Evolutionary conservation across 2,329 filamentous ascomycete species (phyloP).

Genomic region (Aspergillus pseudonomiae): DNA sequence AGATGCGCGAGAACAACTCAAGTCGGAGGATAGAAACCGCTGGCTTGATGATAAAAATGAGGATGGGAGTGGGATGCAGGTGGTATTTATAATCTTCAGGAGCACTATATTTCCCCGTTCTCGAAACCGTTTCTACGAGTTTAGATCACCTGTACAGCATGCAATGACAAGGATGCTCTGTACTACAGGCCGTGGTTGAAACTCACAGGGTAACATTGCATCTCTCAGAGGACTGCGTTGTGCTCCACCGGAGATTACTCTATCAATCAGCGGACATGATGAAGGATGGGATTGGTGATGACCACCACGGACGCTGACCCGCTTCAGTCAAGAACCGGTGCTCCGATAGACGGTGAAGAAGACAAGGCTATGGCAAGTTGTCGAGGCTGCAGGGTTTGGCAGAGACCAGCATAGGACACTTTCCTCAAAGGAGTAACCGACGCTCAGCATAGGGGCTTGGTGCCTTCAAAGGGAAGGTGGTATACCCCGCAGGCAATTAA

Average conservation of each 20-base stretch:
- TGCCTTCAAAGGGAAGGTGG: slow-evolving; percentile 18
- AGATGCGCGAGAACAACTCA: not conserved
- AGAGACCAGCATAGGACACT: not conserved
- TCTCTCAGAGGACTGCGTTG: slow-evolving; percentile 22
- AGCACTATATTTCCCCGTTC: not conserved
- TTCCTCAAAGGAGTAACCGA: not conserved
- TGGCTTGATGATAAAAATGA: slow-evolving; percentile 9
- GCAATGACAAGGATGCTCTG: slow-evolving; percentile 14
- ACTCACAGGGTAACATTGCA: slow-evolving; percentile 29
- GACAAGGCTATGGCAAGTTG: slow-evolving; percentile 2
- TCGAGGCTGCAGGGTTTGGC: not conserved
- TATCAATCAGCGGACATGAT: slow-evolving; percentile 15
- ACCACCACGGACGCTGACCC: slow-evolving; percentile 7
- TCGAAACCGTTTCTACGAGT: not conserved
- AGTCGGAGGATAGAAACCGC: slow-evolving; percentile 3
- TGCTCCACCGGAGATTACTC: slow-evolving; percentile 21
- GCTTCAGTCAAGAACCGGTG: not conserved
- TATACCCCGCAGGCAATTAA: slow-evolving; percentile 9
- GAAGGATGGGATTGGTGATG: not conserved
- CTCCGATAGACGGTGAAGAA: not conserved
- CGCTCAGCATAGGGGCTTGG: not conserved
- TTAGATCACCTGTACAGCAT: slow-evolving; percentile 4
- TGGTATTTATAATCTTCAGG: slow-evolving; percentile 14
- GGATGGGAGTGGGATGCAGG: not conserved
- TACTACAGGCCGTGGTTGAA: slow-evolving; percentile 15